Evolutionary conservation across 106 monocot species (phyloP).

Genomic region (Hemerocallis citrina): DNA sequence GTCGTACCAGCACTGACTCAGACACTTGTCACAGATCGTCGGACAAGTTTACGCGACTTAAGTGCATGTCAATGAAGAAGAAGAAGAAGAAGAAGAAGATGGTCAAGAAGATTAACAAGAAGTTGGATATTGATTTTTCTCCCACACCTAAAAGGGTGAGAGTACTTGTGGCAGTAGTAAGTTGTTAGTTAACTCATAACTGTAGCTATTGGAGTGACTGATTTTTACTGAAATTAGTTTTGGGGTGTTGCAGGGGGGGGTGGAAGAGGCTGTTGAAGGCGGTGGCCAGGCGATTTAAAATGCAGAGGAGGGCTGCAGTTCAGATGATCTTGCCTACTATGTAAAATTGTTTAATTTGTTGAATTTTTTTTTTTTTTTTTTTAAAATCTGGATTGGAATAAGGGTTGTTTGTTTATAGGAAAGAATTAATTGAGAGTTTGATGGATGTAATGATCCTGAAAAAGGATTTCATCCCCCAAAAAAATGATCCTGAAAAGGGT

Average conservation of each 20-base stretch:
- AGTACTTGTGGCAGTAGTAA: background rate
- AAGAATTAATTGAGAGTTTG: too few relatives aligned
- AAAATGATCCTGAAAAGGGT: too few relatives aligned
- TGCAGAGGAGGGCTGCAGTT: slow-evolving; percentile 12
- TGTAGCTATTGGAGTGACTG: too few relatives aligned
- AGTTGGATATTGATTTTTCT: slow-evolving; percentile 16
- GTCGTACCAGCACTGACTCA: background rate
- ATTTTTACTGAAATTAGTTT: too few relatives aligned
- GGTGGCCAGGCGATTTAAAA: slow-evolving; percentile 15
- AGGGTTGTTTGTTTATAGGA: too few relatives aligned
- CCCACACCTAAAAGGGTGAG: slow-evolving; percentile 18
- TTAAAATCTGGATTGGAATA: too few relatives aligned
- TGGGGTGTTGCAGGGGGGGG: slow-evolving; percentile 3
- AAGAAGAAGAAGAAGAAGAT: slow-evolving; percentile 14
- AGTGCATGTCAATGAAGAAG: slow-evolving; percentile 17
- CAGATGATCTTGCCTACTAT: slow-evolving; percentile 8
- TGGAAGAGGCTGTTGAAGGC: slow-evolving; percentile 21
- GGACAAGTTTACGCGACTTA: background rate
- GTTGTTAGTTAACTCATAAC: too few relatives aligned
- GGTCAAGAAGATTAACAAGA: slow-evolving; percentile 3
- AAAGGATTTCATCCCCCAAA: too few relatives aligned
- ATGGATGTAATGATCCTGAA: too few relatives aligned
- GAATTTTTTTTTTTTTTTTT: too few relatives aligned
- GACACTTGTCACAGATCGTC: background rate
- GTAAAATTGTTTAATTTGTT: background rate